Percentiles rank a stretch among this genome's conserved stretches.
Conservation (phyloP, 345 rosid genomes). For the Heritiera fomes region DNA sequence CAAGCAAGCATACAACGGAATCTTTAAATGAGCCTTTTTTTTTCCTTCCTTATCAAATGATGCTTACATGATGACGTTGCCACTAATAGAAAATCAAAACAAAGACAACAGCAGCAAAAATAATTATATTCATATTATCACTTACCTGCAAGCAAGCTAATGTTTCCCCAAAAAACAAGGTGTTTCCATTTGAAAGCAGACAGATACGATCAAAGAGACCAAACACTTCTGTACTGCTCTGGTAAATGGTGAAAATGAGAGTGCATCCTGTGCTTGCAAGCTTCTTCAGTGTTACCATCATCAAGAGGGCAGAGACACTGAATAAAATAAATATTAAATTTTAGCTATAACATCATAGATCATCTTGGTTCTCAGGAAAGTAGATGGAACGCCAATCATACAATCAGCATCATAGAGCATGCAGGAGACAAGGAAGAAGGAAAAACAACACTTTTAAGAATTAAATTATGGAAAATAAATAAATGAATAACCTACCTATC, state of each 20-base stretch:
- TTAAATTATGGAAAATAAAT: neutral
- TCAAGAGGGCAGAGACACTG: slow-evolving; percentile 96
- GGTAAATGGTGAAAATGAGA: slow-evolving; percentile 82
- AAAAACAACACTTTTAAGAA: neutral
- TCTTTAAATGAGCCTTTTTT: neutral
- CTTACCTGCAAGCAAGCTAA: slow-evolving; percentile 94
- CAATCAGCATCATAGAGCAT: neutral
- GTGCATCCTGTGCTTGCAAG: slow-evolving; percentile 97
- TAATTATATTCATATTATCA: slow-evolving; percentile 1
- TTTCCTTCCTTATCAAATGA: neutral
- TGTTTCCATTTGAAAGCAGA: slow-evolving; percentile 94
- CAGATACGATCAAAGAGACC: slow-evolving; percentile 97
- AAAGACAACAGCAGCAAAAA: slow-evolving; percentile 9
- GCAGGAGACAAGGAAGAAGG: neutral
- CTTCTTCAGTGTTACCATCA: slow-evolving; percentile 98
- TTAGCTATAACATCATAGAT: slow-evolving; percentile 9
- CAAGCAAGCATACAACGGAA: slow-evolving; percentile 15
- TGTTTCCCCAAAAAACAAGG: slow-evolving; percentile 94
- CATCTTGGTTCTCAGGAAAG: neutral
- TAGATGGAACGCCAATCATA: slow-evolving; percentile 1
- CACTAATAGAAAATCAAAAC: neutral
- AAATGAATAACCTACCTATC: slow-evolving; percentile 58
- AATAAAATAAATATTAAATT: slow-evolving; percentile 5
- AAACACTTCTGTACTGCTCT: slow-evolving; percentile 98
- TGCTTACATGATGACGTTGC: slow-evolving; percentile 10